Conservation (phyloP, 2,329 filamentous ascomycete genomes). For the Ceratocystis destructans region DNA sequence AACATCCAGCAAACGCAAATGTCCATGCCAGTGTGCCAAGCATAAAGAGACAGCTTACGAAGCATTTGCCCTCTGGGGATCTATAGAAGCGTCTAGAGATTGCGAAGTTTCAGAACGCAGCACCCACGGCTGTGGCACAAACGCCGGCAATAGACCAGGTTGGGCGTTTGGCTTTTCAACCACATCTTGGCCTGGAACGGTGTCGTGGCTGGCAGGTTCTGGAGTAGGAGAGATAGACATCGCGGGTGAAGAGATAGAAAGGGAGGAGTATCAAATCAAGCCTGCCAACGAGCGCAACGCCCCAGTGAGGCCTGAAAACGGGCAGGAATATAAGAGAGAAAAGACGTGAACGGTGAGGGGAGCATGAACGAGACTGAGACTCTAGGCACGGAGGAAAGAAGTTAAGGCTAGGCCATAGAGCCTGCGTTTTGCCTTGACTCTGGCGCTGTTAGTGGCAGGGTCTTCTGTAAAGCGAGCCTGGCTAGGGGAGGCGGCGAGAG, state of each 20-base stretch:
- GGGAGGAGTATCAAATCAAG: background rate
- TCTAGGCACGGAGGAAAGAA: background rate
- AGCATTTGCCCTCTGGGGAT: background rate
- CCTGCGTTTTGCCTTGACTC: background rate
- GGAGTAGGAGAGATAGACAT: background rate
- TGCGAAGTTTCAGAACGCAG: conserved; percentile 13
- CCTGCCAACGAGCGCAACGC: background rate
- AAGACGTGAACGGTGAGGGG: too few species aligned
- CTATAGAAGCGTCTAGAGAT: background rate
- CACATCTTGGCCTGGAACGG: background rate
- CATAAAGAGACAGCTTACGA: conserved; percentile 7
- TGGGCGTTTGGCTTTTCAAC: background rate
- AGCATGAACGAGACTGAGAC: background rate
- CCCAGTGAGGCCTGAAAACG: background rate
- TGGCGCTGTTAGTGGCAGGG: background rate
- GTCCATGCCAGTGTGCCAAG: background rate
- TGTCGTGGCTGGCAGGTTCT: background rate
- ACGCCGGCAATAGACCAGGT: conserved; percentile 12
- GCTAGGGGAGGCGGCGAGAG: background rate
- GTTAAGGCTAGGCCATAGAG: background rate
- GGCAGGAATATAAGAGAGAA: background rate
- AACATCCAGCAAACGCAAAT: background rate
- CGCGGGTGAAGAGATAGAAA: too few species aligned
- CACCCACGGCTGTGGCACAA: conserved; percentile 6
- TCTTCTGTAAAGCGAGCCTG: background rate